A percentile compares a stretch with the other conserved stretches of the same genome.
Conservation (phyloP, 768 basidiomycete genomes). For the Amanita inopinata region DNA sequence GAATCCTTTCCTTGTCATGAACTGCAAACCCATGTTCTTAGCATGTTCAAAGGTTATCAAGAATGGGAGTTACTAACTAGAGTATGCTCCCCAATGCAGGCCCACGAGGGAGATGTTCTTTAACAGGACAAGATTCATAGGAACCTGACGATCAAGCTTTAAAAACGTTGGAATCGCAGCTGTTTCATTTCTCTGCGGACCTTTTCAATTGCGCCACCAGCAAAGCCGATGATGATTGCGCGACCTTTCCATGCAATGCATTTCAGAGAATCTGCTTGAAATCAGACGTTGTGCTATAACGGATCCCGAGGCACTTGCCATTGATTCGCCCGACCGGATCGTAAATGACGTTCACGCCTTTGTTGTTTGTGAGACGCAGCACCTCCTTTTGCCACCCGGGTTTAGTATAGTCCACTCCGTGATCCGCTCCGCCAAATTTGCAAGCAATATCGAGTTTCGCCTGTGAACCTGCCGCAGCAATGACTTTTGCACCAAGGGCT, state of each 20-base stretch:
- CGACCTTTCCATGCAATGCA: constrained; percentile 94
- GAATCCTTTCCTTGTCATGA: constrained; percentile 56
- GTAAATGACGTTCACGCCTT: constrained; percentile 80
- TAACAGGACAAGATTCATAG: constrained; percentile 72
- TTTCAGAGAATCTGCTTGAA: constrained; percentile 62
- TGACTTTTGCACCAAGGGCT: constrained; percentile 90
- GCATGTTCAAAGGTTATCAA: constrained; percentile 4
- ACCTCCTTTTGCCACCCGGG: constrained; percentile 88
- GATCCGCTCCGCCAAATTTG: constrained; percentile 73
- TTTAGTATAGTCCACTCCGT: constrained; percentile 68
- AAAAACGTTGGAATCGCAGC: no score
- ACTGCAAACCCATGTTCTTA: constrained; percentile 24
- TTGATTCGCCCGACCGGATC: constrained; percentile 80
- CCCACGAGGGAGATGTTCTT: constrained; percentile 84
- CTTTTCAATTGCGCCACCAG: constrained; percentile 77
- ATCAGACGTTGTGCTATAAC: not conserved
- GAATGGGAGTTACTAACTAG: constrained; percentile 34
- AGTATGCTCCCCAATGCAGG: constrained; percentile 80
- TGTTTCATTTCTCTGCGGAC: no score
- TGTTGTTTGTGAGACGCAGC: constrained; percentile 68
- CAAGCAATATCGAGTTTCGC: constrained; percentile 75
- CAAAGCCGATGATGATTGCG: constrained; percentile 90
- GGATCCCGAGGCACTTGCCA: constrained; percentile 25
- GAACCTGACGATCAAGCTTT: constrained; percentile 66
- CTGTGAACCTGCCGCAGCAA: constrained; percentile 80